A percentile compares a stretch with the other conserved stretches of the same genome.
These are phyloP conservation scores for Ophiostoma piceae DNA, from an alignment of 2,329 filamentous ascomycete genomes.

Conservation along the genomic window DNA sequence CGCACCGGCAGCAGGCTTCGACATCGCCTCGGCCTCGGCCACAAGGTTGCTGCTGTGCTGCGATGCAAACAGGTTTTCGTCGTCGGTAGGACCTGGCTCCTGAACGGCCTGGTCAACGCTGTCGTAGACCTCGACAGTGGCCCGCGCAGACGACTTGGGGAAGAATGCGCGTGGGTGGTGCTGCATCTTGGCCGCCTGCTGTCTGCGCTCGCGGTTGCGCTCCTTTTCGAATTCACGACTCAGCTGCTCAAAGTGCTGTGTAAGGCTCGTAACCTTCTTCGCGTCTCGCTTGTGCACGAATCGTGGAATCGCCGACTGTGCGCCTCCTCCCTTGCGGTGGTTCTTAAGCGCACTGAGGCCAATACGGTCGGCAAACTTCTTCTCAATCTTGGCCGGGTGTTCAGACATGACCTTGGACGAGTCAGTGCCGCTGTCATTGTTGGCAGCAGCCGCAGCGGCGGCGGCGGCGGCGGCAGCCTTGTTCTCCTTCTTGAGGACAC, in stretches of 20 bases:
- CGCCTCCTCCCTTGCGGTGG: slow-evolving; percentile 42
- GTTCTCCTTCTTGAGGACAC: slow-evolving; percentile 41
- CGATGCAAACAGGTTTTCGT: slow-evolving; percentile 40
- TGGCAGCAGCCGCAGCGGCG: background rate
- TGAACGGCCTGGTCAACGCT: slow-evolving; percentile 90
- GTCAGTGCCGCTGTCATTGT: slow-evolving; percentile 3
- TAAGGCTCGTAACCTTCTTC: slow-evolving; percentile 81
- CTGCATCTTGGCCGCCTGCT: slow-evolving; percentile 68
- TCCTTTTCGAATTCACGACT: slow-evolving; percentile 96
- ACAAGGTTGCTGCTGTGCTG: slow-evolving; percentile 28
- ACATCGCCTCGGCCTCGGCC: background rate
- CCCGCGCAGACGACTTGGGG: slow-evolving; percentile 86
- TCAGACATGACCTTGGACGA: slow-evolving; percentile 22
- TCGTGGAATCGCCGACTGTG: slow-evolving; percentile 77
- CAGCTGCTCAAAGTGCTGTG: slow-evolving; percentile 92
- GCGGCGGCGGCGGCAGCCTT: slow-evolving; percentile 30
- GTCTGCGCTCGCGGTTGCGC: slow-evolving; percentile 75
- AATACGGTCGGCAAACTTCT: slow-evolving; percentile 69
- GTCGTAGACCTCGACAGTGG: slow-evolving; percentile 91
- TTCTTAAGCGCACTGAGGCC: slow-evolving; percentile 61
- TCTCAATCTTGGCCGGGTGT: slow-evolving; percentile 46
- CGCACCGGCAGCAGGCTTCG: background rate
- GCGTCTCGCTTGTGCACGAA: slow-evolving; percentile 72
- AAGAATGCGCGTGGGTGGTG: slow-evolving; percentile 69
- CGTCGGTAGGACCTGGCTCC: slow-evolving; percentile 63